Percentiles rank a stretch among this genome's conserved stretches.
These are phyloP conservation scores for Trichoderma orchidacearum DNA, from an alignment of 495 filamentous ascomycete species.

Conservation along the genomic window DNA sequence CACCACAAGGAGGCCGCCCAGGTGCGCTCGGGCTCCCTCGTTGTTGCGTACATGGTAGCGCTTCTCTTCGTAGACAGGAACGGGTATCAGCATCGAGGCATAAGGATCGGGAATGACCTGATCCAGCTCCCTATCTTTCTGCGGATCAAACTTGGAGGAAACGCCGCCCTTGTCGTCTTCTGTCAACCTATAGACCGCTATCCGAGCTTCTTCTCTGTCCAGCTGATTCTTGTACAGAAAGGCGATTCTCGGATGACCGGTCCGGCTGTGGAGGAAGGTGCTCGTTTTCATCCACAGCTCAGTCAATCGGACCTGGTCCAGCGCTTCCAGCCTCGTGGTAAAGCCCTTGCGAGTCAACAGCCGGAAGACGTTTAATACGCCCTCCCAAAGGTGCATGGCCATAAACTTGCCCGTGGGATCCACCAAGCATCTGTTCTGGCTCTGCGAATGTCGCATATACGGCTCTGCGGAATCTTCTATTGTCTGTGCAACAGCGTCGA, in stretches of 20 bases:
- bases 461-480: constrained; percentile 59
- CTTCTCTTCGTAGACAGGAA: constrained; percentile 43
- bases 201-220: constrained; percentile 45
- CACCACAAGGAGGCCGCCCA: constrained; percentile 66
- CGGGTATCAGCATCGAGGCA: constrained; percentile 71
- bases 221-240: constrained; percentile 68
- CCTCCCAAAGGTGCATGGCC: constrained; percentile 80
- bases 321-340: constrained; percentile 45
- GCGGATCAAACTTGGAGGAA: constrained; percentile 30
- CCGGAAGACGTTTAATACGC: constrained; percentile 62
- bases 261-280: constrained; percentile 63
- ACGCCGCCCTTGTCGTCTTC: constrained; percentile 32
- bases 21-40: constrained; percentile 28
- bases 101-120: constrained; percentile 55
- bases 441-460: constrained; percentile 64
- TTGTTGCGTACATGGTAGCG: constrained; percentile 37
- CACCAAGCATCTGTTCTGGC: constrained; percentile 60
- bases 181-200: constrained; percentile 42
- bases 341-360: constrained; percentile 39
- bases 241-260: constrained; percentile 64
- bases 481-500: constrained; percentile 56
- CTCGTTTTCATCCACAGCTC: constrained; percentile 79
- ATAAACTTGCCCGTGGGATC: constrained; percentile 75
- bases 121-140: constrained; percentile 32
- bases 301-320: constrained; percentile 60